Conservation (phyloP, 768 basidiomycete species). For the Rhodosporidiobolus sp. region DNA sequence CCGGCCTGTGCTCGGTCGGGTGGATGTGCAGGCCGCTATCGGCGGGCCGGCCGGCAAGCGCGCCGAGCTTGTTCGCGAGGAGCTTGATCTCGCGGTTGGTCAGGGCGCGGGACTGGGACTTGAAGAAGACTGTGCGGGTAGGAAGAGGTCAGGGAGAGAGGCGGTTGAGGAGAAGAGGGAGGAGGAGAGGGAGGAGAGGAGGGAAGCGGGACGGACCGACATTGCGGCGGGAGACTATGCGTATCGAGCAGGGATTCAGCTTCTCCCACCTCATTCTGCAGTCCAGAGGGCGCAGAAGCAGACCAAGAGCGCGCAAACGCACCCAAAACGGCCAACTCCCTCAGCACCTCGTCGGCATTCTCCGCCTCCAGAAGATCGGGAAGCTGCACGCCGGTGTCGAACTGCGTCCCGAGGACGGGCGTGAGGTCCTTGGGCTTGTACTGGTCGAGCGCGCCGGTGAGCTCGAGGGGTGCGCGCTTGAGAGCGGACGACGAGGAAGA, state of each 20-base stretch:
- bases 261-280: too few species aligned
- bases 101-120: neutral
- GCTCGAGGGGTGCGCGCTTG: constrained; percentile 33
- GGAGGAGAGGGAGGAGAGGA: neutral
- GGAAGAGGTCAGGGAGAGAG: neutral
- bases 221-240: constrained; percentile 55
- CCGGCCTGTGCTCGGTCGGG: constrained; percentile 4
- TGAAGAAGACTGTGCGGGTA: constrained; percentile 3
- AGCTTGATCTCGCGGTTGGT: constrained; percentile 3
- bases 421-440: constrained; percentile 49
- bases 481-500: too few species aligned
- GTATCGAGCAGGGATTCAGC: constrained; percentile 52
- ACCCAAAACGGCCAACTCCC: constrained; percentile 58
- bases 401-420: constrained; percentile 59
- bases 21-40: constrained; percentile 10
- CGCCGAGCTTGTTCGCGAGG: constrained; percentile 3
- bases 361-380: constrained; percentile 53
- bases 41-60: neutral
- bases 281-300: neutral
- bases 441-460: constrained; percentile 39
- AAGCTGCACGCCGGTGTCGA: constrained; percentile 55
- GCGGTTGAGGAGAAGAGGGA: neutral
- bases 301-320: neutral
- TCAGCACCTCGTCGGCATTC: constrained; percentile 57
- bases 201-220: constrained; percentile 49